Base-by-base conservation (phyloP, 306 rosid species). In the Elaeagnus macrophylla region DNA sequence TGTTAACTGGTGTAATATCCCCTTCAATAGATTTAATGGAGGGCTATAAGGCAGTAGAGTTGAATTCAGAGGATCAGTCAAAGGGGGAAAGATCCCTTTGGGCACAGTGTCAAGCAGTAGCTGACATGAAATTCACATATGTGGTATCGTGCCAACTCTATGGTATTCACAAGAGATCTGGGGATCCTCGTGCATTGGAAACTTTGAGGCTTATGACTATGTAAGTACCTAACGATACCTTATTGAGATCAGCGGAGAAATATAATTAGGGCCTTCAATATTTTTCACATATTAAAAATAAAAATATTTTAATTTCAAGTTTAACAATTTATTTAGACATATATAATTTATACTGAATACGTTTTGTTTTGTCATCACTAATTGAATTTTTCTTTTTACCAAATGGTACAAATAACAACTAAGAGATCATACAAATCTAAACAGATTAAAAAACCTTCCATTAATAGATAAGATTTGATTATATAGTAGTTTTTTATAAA, bases 71-170 rank as follows among this genome's bases (percentile, higher is more conserved):
- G 19, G 91, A 86, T 54, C 79, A 78, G 68, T 71, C 75, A n/a
- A 84, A 62, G 63, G 97, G 85, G 65, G 96, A 81, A 49, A 79
- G 89, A 60, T 84, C 97, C 58, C 61, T 90, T 57, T 86, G 86
- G 95, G 75, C 93, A 12, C 96, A 91, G 70, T 86, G 96, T 68
- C 97, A 86, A 54, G 96, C 96, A 3, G 90, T 91, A 48, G 86
- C 95, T 64, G 97, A 91, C 79, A 78, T 91, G 97, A 91, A 91
- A 64, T 91, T 91, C 60, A 78, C 95, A 14, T 86, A 77, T n/a
- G 97, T 91, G n/a, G 96, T 91, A 43, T 86, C 97, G 18, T 91
- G 97, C 74, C 97, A 91, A 68, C 81, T 61, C 15, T 91, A 91
- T 69, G 95, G 97, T 53, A 91, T 86, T 74, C 95, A 86, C 65